Evolutionary conservation across 352 stramenopile species (phyloP), one percentile per base, ranked within the genome.

Genomic region (Phytophthora pini): DNA sequence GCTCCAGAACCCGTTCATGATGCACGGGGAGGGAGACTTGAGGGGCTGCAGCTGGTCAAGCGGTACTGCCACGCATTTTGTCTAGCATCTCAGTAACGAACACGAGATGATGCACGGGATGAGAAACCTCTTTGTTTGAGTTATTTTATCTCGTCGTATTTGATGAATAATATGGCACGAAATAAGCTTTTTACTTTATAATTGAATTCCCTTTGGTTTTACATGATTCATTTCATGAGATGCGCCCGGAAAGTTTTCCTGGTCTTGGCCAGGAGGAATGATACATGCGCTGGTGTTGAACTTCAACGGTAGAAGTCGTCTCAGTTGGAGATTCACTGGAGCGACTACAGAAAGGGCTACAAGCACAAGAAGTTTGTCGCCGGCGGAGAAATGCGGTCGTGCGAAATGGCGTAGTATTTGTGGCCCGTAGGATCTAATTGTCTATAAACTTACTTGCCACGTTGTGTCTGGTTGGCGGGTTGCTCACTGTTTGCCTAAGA

Each of bases 1-100:
- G 60, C 49, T 56, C 65, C 65, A 74, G 22, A 74, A 24, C 34
- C 51, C 48, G 56, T 74, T 68, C 65, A 74, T 69, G 10, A 8
- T 57, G 44, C 26, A 36, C 6, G 7, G 12, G 9, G 20, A 34
- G 22, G 44, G 50, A 22, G 39, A 45, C 49, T 60, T 55, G 20
- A 66, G 58, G 49, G 32, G 59, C 34, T 68, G 34, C 34, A 26
- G 24, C 24, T 60, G 34, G 24, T 48, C 56, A 44, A 65, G 20
- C 39, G 54, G 27, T 45, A 61, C 53, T 15, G 32, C 38, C 38
- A 20, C 13, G 13, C 4, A 20, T 32, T 48, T 66, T 66, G 46
- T 66, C 58, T 8, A 67, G 22, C 49, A 29, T 32, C 0, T 20
- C 29, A 7, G 57, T 56, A 60, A 51, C 40, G 9, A 20, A 51